Evolutionary conservation across 208 protist species (phyloP).

Genomic region (Angomonas deanei): DNA sequence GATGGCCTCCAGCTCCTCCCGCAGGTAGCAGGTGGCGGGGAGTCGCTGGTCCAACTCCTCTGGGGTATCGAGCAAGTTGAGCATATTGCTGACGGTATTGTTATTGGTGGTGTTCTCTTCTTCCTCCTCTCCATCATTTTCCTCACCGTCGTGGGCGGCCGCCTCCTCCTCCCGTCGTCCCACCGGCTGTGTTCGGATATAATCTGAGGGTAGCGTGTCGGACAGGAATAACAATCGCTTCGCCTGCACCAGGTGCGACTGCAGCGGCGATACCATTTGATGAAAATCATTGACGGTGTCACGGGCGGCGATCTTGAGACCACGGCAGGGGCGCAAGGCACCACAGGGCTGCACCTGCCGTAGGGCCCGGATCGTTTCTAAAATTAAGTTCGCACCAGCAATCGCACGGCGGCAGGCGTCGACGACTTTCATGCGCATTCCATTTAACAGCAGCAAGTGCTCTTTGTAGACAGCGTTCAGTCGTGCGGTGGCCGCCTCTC

Average conservation of each 20-base stretch:
- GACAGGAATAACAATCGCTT: neutral
- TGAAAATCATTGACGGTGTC: slow-evolving; percentile 20
- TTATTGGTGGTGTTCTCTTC: neutral
- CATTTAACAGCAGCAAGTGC: slow-evolving; percentile 18
- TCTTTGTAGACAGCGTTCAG: slow-evolving; percentile 9
- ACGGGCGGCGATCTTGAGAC: slow-evolving; percentile 61
- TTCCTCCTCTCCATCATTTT: neutral
- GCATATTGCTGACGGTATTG: neutral
- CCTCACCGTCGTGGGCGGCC: neutral
- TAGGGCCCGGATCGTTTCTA: slow-evolving; percentile 48
- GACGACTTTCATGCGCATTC: slow-evolving; percentile 18
- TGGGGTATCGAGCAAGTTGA: neutral
- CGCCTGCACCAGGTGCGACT: neutral
- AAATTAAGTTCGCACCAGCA: slow-evolving; percentile 59
- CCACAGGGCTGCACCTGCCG: slow-evolving; percentile 27
- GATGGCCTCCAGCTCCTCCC: slow-evolving; percentile 31
- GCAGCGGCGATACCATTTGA: neutral
- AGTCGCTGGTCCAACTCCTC: neutral
- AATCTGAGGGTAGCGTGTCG: neutral
- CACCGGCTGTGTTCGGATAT: too few species aligned
- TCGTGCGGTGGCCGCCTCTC: slow-evolving; percentile 9
- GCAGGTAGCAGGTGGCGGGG: slow-evolving; percentile 7
- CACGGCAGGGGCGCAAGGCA: slow-evolving; percentile 33
- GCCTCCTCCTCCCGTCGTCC: too few species aligned
- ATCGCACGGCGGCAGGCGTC: slow-evolving; percentile 51